These are phyloP conservation scores for Metarhizium humberi DNA, from an alignment of 2,329 filamentous ascomycete genomes.

Conservation along the genomic window DNA sequence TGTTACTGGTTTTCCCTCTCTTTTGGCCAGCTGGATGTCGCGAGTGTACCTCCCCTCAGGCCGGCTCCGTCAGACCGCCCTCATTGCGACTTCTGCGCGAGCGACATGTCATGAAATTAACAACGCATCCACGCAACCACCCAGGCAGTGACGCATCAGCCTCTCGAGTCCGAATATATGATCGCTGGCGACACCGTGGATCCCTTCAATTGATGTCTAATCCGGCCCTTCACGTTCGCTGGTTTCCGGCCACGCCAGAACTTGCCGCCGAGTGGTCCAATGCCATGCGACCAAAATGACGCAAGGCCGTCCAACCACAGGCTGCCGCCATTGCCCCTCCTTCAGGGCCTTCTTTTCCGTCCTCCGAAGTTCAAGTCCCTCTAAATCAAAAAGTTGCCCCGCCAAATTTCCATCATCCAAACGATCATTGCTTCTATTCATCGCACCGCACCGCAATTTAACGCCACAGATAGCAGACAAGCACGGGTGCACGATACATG, in stretches of 20 bases:
- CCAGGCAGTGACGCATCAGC: too few species aligned
- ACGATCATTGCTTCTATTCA: constrained; percentile 2
- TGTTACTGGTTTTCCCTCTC: too few species aligned
- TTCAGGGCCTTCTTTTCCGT: neutral
- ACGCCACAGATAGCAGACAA: neutral
- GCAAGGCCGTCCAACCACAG: constrained; percentile 9
- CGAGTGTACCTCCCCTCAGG: too few species aligned
- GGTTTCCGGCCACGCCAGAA: neutral
- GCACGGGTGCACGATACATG: neutral
- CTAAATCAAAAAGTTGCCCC: constrained; percentile 8
- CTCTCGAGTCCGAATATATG: too few species aligned
- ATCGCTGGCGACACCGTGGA: too few species aligned
- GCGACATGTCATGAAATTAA: too few species aligned
- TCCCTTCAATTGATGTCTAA: neutral
- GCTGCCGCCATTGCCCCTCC: neutral
- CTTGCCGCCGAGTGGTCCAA: neutral
- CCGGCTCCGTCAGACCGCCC: too few species aligned
- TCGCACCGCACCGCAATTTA: neutral
- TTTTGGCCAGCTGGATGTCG: too few species aligned
- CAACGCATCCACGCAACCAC: too few species aligned
- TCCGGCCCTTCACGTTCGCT: neutral
- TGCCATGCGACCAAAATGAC: constrained; percentile 12
- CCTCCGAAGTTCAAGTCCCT: constrained; percentile 6
- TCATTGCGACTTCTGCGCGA: too few species aligned
- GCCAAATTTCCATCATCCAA: constrained; percentile 7